Conservation (phyloP, 2,329 filamentous ascomycete genomes). For the Pochonia chlamydosporia region DNA sequence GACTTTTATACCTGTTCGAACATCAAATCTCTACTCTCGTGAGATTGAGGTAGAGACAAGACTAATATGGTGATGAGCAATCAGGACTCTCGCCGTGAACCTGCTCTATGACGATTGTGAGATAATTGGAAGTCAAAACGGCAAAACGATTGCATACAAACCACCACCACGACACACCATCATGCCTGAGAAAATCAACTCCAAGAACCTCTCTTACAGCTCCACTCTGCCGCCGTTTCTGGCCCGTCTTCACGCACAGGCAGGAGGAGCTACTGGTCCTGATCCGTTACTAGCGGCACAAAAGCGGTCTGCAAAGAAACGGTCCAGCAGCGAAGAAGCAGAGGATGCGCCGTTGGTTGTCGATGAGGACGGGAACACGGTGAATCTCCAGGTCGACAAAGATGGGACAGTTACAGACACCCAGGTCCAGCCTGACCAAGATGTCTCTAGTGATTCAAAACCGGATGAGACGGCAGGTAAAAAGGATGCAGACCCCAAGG, state of each 20-base stretch:
- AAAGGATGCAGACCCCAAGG: constrained; percentile 20
- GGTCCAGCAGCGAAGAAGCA: constrained; percentile 60
- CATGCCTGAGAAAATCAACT: constrained; percentile 58
- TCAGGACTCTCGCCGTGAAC: no score
- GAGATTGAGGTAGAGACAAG: no score
- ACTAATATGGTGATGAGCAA: no score
- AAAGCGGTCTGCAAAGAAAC: constrained; percentile 45
- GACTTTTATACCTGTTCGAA: no score
- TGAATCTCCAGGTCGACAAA: constrained; percentile 39
- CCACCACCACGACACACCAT: constrained; percentile 7
- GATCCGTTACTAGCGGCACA: constrained; percentile 46
- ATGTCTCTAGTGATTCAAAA: constrained; percentile 20
- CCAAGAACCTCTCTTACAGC: constrained; percentile 66
- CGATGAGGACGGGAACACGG: constrained; percentile 64
- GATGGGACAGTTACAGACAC: constrained; percentile 33
- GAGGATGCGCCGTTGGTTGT: constrained; percentile 74
- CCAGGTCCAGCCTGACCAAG: constrained; percentile 16
- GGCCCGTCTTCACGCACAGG: constrained; percentile 47
- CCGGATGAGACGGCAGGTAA: constrained; percentile 23
- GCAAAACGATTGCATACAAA: no score
- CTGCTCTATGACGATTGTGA: no score
- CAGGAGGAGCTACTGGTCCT: constrained; percentile 42
- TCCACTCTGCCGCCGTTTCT: constrained; percentile 55
- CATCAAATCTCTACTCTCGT: no score
- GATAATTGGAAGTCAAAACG: background rate